Evolutionary conservation across 768 basidiomycete genomes (phyloP).

Genomic region (Rhizopogon sp.): DNA sequence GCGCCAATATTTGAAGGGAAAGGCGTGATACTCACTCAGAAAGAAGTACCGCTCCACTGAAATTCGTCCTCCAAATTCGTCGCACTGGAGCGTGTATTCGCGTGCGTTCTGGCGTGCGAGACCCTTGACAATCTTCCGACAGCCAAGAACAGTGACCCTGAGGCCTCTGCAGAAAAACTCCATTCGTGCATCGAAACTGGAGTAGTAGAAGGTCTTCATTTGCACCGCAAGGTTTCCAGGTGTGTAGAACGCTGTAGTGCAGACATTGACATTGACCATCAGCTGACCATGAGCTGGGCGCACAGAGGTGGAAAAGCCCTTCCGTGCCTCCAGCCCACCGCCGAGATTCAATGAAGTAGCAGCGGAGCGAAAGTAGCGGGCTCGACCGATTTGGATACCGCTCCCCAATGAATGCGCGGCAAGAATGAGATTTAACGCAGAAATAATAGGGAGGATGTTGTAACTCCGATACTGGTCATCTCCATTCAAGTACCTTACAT

Average conservation of each 20-base stretch:
- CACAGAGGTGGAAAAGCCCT: conserved; percentile 40
- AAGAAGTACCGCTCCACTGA: conserved; percentile 45
- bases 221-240: conserved; percentile 38
- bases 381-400: conserved; percentile 47
- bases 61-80: conserved; percentile 33
- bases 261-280: conserved; percentile 54
- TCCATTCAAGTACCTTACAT: conserved; percentile 41
- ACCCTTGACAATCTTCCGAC: conserved; percentile 65
- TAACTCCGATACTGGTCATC: conserved; percentile 35
- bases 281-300: conserved; percentile 36
- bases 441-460: conserved; percentile 41
- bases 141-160: conserved; percentile 63
- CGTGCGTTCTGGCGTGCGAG: conserved; percentile 37
- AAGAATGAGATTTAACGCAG: conserved; percentile 48
- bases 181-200: conserved; percentile 55
- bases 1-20: background rate
- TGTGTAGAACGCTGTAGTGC: conserved; percentile 42
- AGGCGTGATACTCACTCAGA: conserved; percentile 31
- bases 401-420: conserved; percentile 37
- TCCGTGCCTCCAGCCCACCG: conserved; percentile 58
- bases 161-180: conserved; percentile 60
- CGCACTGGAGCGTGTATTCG: conserved; percentile 35
- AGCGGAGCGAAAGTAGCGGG: conserved; percentile 41
- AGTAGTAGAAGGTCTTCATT: conserved; percentile 36
- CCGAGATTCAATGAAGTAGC: conserved; percentile 30